A percentile compares a stretch with the other conserved stretches of the same genome.
phyloP scores from a whole-genome alignment of 257 asterid species.

The Primulina tabacum region DNA sequence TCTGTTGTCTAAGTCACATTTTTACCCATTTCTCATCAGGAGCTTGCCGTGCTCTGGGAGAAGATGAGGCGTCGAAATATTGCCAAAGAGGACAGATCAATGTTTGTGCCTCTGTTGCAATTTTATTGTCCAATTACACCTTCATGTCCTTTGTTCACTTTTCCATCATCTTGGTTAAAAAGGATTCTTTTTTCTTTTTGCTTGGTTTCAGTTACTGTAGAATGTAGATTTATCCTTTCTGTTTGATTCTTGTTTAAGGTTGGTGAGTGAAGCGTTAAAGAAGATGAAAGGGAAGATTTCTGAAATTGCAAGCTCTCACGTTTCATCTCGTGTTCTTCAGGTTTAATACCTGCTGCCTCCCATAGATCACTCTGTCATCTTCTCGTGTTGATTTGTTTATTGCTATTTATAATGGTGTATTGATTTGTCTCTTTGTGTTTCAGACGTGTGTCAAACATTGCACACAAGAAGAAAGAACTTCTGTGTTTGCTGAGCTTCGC shows the following conservation, averaged over 20 bases:
- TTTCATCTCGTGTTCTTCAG: slow-evolving; percentile 95
- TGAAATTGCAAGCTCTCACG: slow-evolving; percentile 86
- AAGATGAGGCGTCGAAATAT: slow-evolving; percentile 82
- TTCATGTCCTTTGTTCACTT: slow-evolving; percentile 5
- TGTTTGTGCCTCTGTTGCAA: slow-evolving; percentile 31
- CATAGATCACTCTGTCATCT: slow-evolving; percentile 5
- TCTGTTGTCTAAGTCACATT: slow-evolving; percentile 15
- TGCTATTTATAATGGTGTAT: slow-evolving; percentile 8
- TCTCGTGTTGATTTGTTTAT: slow-evolving; percentile 15
- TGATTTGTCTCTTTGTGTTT: slow-evolving; percentile 18
- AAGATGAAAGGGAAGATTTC: slow-evolving; percentile 90
- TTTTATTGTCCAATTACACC: slow-evolving; percentile 13
- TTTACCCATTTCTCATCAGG: slow-evolving; percentile 42
- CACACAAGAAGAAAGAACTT: slow-evolving; percentile 73
- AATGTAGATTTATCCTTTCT: background rate
- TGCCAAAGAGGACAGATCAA: slow-evolving; percentile 72
- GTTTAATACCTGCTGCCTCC: slow-evolving; percentile 34
- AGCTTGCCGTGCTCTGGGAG: slow-evolving; percentile 82
- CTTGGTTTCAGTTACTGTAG: background rate
- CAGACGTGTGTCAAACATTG: slow-evolving; percentile 90
- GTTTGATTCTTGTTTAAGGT: slow-evolving; percentile 34
- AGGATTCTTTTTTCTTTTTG: background rate
- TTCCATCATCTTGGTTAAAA: background rate
- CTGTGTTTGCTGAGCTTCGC: slow-evolving; percentile 66
- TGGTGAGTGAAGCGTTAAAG: slow-evolving; percentile 71